These are phyloP conservation scores for Thymus mandschuricus DNA, from an alignment of 257 asterid species.

Conservation along the genomic window DNA sequence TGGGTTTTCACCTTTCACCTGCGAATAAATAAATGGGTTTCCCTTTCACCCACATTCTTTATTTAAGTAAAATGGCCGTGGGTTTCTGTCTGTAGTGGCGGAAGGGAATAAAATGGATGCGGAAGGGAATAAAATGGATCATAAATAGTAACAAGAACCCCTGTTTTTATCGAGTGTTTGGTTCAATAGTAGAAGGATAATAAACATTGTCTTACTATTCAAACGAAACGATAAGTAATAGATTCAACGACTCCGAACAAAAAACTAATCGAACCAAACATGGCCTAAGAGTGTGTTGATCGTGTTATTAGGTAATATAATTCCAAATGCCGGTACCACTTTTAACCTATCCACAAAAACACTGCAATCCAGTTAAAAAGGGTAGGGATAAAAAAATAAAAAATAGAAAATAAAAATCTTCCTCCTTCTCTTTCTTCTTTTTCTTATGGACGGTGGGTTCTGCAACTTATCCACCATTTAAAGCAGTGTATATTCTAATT, in stretches of 20 bases:
- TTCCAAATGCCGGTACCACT: slow-evolving; percentile 11
- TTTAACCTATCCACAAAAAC: background rate
- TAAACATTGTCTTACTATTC: too few species aligned
- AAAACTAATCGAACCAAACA: too few species aligned
- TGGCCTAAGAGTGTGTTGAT: background rate
- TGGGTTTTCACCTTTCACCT: background rate
- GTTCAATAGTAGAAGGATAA: too few species aligned
- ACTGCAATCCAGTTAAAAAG: background rate
- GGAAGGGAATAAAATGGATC: too few species aligned
- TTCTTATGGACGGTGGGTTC: background rate
- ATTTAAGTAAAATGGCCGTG: background rate
- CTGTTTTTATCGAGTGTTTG: too few species aligned
- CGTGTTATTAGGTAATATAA: background rate
- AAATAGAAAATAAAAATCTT: background rate
- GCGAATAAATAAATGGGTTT: background rate
- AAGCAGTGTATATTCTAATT: background rate
- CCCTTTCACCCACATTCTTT: background rate
- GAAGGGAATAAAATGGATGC: too few species aligned
- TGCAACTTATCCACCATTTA: background rate
- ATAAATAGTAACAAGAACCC: too few species aligned
- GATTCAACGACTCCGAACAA: too few species aligned
- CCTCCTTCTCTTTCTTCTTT: background rate
- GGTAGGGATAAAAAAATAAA: background rate
- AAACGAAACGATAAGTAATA: too few species aligned
- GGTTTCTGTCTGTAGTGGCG: too few species aligned